Evolutionary conservation across 164 flowering plant genomes (phyloP).

Genomic region (Magnolia kwangsiensis): DNA sequence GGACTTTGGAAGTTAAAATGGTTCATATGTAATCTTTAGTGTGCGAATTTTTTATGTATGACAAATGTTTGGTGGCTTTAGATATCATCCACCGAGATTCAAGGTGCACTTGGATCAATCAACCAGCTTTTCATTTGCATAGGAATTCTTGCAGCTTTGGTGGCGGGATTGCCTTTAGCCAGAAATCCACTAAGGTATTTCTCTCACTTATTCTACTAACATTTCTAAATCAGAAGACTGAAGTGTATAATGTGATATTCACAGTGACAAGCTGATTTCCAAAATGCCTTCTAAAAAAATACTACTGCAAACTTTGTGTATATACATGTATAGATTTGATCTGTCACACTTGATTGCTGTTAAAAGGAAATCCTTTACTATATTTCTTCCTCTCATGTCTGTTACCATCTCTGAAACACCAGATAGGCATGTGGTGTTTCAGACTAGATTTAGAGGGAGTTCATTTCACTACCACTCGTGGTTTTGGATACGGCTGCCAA

Average conservation of each 20-base stretch:
- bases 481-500: no score
- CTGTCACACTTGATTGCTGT: no score
- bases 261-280: background rate
- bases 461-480: no score
- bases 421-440: no score
- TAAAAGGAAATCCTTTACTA: no score
- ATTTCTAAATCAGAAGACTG: background rate
- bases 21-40: background rate
- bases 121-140: conserved; percentile 93
- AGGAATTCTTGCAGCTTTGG: conserved; percentile 91
- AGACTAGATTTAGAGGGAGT: no score
- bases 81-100: conserved; percentile 98
- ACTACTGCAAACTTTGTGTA: background rate
- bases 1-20: conserved; percentile 4
- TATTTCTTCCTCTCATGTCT: no score
- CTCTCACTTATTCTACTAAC: background rate
- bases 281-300: background rate
- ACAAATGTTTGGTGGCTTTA: conserved; percentile 23
- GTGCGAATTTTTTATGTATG: background rate
- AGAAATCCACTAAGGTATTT: conserved; percentile 83
- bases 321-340: background rate
- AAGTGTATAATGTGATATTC: background rate
- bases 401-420: no score
- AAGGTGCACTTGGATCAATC: conserved; percentile 95
- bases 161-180: conserved; percentile 92